phyloP scores from a whole-genome alignment of 805 yeast species.

The Helenozyma rhizophorensis region DNA sequence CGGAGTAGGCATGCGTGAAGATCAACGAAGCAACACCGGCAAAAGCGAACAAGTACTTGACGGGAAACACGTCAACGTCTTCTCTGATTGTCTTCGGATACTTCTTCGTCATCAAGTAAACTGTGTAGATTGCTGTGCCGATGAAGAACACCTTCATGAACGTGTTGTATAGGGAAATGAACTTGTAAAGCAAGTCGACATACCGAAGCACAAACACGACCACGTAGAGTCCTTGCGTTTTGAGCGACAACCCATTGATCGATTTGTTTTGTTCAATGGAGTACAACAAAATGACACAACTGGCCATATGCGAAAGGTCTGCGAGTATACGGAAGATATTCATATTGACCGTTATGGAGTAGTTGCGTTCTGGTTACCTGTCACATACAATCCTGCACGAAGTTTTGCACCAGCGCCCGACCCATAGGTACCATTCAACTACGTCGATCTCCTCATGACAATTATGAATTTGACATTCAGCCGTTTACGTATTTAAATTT shows the following conservation, averaged over 20 bases:
- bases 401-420: no score
- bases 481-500: no score
- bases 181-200: slow-evolving; percentile 55
- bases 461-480: no score
- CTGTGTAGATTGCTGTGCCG: slow-evolving; percentile 67
- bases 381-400: no score
- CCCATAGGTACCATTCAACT: no score
- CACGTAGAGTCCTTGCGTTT: slow-evolving; percentile 79
- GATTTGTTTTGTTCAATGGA: slow-evolving; percentile 63
- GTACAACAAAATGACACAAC: slow-evolving; percentile 70
- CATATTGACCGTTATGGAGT: no score
- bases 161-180: slow-evolving; percentile 67
- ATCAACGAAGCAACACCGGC: slow-evolving; percentile 51
- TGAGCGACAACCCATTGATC: slow-evolving; percentile 79
- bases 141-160: slow-evolving; percentile 81
- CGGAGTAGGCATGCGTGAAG: slow-evolving; percentile 61
- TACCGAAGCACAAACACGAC: slow-evolving; percentile 72
- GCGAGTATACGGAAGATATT: slow-evolving; percentile 48
- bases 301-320: slow-evolving; percentile 78
- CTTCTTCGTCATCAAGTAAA: slow-evolving; percentile 63
- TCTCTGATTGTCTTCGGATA: slow-evolving; percentile 57
- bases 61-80: slow-evolving; percentile 66
- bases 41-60: slow-evolving; percentile 64
- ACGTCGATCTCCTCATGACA: no score
- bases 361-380: no score